Evolutionary conservation across 2,329 filamentous ascomycete species (phyloP).

Genomic region (Ceratocystis papillata): DNA sequence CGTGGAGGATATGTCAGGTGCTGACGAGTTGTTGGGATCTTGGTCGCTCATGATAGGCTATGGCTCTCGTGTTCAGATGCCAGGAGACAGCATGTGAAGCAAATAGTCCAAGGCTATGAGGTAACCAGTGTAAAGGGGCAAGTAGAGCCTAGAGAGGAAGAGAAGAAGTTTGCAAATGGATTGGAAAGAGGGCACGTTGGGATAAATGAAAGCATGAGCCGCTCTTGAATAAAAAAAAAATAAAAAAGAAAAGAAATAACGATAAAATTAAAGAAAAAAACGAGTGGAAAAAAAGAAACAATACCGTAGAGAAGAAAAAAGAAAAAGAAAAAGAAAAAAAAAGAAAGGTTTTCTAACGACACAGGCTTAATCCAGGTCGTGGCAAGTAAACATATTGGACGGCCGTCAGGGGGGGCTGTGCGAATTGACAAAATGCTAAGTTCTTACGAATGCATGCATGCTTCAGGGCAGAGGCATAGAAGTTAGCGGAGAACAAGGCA

Average conservation of each 20-base stretch:
- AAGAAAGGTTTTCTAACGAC: background rate
- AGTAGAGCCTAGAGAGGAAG: background rate
- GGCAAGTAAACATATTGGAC: background rate
- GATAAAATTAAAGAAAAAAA: background rate
- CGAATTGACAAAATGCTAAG: background rate
- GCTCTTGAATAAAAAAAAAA: background rate
- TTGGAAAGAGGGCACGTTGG: conserved; percentile 7
- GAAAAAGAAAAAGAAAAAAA: background rate
- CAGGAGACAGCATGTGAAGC: conserved; percentile 1
- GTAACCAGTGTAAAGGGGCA: background rate
- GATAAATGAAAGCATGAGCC: conserved; percentile 15
- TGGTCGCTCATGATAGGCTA: conserved; percentile 19
- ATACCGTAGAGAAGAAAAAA: background rate
- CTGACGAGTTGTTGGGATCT: conserved; percentile 14
- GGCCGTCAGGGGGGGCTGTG: background rate
- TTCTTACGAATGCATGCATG: background rate
- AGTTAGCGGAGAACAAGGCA: background rate
- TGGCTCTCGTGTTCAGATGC: background rate
- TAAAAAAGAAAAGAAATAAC: background rate
- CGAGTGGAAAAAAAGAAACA: background rate
- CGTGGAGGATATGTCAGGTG: conserved; percentile 7
- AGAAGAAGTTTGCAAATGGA: background rate
- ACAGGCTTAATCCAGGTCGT: background rate
- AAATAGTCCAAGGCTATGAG: background rate
- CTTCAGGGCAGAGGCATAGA: background rate